These are phyloP conservation scores for Phialophora expanda DNA, from an alignment of 2,329 filamentous ascomycete species.

Conservation along the genomic window DNA sequence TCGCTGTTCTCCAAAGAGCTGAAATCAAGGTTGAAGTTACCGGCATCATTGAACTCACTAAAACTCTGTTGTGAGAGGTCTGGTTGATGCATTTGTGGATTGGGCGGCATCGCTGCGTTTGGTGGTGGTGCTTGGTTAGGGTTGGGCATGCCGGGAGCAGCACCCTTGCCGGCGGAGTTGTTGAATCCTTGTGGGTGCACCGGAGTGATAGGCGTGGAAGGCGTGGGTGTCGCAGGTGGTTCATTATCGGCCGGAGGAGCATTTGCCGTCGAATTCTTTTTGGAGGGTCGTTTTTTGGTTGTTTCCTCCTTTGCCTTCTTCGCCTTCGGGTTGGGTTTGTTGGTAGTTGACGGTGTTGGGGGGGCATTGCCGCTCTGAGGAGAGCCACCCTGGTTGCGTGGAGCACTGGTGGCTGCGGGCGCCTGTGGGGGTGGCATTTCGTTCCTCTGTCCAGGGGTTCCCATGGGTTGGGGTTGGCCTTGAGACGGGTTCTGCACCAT, in stretches of 20 bases:
- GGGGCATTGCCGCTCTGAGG: slow-evolving; percentile 57
- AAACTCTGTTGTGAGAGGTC: slow-evolving; percentile 36
- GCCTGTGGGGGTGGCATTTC: slow-evolving; percentile 58
- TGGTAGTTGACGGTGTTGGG: slow-evolving; percentile 66
- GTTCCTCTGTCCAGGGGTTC: slow-evolving; percentile 63
- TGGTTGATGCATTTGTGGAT: slow-evolving; percentile 40
- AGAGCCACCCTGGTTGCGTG: slow-evolving; percentile 51
- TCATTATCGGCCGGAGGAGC: slow-evolving; percentile 52
- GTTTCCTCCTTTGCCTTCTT: slow-evolving; percentile 62
- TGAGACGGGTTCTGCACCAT: slow-evolving; percentile 56
- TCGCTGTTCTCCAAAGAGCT: slow-evolving; percentile 53
- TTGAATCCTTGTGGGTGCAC: slow-evolving; percentile 55
- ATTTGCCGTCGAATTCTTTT: slow-evolving; percentile 50
- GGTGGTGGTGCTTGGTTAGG: slow-evolving; percentile 47
- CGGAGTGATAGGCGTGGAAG: slow-evolving; percentile 56
- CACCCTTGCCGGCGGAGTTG: slow-evolving; percentile 45
- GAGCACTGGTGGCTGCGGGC: slow-evolving; percentile 49
- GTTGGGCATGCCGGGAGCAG: slow-evolving; percentile 41
- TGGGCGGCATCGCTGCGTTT: slow-evolving; percentile 40
- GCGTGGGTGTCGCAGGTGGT: slow-evolving; percentile 55
- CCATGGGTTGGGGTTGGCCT: slow-evolving; percentile 53
- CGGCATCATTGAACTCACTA: slow-evolving; percentile 31
- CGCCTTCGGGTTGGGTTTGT: slow-evolving; percentile 64
- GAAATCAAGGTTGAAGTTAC: slow-evolving; percentile 44
- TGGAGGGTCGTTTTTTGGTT: slow-evolving; percentile 52